Conservation (phyloP, 2,329 filamentous ascomycete genomes). For the Colletotrichum higginsianum region DNA sequence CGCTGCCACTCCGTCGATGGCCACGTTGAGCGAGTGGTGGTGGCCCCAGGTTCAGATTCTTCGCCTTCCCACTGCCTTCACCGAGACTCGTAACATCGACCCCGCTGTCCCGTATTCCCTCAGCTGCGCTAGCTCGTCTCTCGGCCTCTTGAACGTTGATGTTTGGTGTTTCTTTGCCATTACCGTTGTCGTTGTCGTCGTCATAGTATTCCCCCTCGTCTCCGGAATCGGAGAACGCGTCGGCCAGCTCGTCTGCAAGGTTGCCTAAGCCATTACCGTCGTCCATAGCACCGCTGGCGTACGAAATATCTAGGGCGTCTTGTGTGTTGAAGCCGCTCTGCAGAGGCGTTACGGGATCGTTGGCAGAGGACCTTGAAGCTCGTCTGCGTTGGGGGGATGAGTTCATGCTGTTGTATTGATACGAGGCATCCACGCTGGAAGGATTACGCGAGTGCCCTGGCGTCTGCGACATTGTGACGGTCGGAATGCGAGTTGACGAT, state of each 20-base stretch:
- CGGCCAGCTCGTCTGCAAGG: slow-evolving; percentile 84
- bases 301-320: slow-evolving; percentile 62
- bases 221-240: slow-evolving; percentile 77
- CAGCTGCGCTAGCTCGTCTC: slow-evolving; percentile 44
- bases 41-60: slow-evolving; percentile 60
- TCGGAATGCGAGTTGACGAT: background rate
- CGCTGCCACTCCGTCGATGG: slow-evolving; percentile 68
- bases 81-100: slow-evolving; percentile 54
- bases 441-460: slow-evolving; percentile 73
- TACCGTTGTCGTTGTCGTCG: slow-evolving; percentile 47
- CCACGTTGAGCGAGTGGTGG: slow-evolving; percentile 60
- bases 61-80: slow-evolving; percentile 48
- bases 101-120: slow-evolving; percentile 58
- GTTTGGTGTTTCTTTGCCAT: slow-evolving; percentile 47
- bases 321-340: slow-evolving; percentile 65
- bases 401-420: slow-evolving; percentile 55
- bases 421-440: slow-evolving; percentile 64
- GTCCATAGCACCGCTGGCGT: slow-evolving; percentile 60
- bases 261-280: slow-evolving; percentile 77
- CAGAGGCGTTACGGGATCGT: slow-evolving; percentile 65
- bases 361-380: slow-evolving; percentile 65
- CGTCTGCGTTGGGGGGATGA: slow-evolving; percentile 63
- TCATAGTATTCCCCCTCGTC: slow-evolving; percentile 70
- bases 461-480: slow-evolving; percentile 63
- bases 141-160: slow-evolving; percentile 47